Evolutionary conservation across 1,284 basidiomycete genomes (phyloP).

Genomic region (Austroboletus sp.): DNA sequence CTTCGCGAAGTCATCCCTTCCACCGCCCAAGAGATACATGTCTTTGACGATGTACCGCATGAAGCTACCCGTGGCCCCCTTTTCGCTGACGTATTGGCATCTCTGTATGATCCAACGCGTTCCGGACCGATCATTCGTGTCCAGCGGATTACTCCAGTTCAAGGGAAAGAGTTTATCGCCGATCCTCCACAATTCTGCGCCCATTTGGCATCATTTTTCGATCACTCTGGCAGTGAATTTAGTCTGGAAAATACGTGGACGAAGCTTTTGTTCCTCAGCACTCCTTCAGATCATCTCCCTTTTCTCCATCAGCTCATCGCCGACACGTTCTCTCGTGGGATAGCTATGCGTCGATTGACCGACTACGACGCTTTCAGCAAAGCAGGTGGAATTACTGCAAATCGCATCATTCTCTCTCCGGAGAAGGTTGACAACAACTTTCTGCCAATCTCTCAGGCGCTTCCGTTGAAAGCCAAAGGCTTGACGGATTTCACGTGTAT

Average conservation of each 20-base stretch:
- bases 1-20: constrained; percentile 54
- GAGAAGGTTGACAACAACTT: constrained; percentile 33
- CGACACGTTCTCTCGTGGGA: constrained; percentile 51
- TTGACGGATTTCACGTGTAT: constrained; percentile 62
- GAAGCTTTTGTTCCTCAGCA: constrained; percentile 59
- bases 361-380: constrained; percentile 66
- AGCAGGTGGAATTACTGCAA: constrained; percentile 57
- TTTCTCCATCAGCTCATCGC: constrained; percentile 51
- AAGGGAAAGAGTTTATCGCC: constrained; percentile 48
- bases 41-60: constrained; percentile 69
- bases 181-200: constrained; percentile 40
- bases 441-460: constrained; percentile 44
- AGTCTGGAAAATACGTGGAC: constrained; percentile 24
- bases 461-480: constrained; percentile 51
- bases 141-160: constrained; percentile 53
- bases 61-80: constrained; percentile 57
- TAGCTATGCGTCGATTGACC: constrained; percentile 54
- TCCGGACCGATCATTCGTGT: constrained; percentile 45
- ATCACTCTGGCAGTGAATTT: constrained; percentile 20
- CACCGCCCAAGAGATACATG: constrained; percentile 53
- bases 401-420: constrained; percentile 55
- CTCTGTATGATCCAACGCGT: constrained; percentile 43
- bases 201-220: constrained; percentile 38
- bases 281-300: constrained; percentile 48
- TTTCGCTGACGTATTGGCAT: constrained; percentile 66